These are phyloP conservation scores for Botrytis pseudocinerea DNA, from an alignment of 2,329 filamentous ascomycete species.

Conservation along the genomic window DNA sequence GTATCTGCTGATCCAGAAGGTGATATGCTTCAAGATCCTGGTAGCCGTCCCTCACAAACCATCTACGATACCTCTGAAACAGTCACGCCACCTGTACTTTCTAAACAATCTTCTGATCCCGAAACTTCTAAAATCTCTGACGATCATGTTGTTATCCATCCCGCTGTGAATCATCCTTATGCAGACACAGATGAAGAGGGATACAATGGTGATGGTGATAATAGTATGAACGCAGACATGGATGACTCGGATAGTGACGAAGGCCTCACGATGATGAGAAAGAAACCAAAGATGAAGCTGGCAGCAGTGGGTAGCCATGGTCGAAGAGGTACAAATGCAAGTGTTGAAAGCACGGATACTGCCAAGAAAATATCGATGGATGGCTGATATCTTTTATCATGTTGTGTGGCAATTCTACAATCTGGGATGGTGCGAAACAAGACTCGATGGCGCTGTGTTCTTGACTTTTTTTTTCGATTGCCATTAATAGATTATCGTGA, in stretches of 20 bases:
- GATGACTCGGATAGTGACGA: constrained; percentile 41
- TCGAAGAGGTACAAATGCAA: constrained; percentile 61
- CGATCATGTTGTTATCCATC: constrained; percentile 21
- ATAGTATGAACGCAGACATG: constrained; percentile 30
- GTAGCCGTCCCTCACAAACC: constrained; percentile 48
- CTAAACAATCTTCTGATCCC: constrained; percentile 31
- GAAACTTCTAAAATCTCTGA: constrained; percentile 18
- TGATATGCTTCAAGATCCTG: constrained; percentile 55
- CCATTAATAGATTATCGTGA: neutral
- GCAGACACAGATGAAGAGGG: constrained; percentile 37
- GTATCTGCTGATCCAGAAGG: constrained; percentile 63
- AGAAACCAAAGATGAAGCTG: constrained; percentile 43
- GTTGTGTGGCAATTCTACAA: constrained; percentile 6
- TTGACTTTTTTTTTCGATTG: neutral
- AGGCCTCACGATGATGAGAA: constrained; percentile 38
- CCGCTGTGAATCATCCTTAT: constrained; percentile 21
- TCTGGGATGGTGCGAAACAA: neutral
- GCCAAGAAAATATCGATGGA: constrained; percentile 53
- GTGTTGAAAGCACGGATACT: constrained; percentile 62
- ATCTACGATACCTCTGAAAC: constrained; percentile 36
- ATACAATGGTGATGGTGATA: constrained; percentile 38
- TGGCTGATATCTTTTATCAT: constrained; percentile 25
- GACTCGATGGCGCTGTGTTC: neutral
- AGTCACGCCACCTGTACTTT: constrained; percentile 36
- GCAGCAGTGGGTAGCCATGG: constrained; percentile 22